Base-by-base conservation (phyloP, 1,284 basidiomycete species). In the Uromyces viciae-fabae region DNA sequence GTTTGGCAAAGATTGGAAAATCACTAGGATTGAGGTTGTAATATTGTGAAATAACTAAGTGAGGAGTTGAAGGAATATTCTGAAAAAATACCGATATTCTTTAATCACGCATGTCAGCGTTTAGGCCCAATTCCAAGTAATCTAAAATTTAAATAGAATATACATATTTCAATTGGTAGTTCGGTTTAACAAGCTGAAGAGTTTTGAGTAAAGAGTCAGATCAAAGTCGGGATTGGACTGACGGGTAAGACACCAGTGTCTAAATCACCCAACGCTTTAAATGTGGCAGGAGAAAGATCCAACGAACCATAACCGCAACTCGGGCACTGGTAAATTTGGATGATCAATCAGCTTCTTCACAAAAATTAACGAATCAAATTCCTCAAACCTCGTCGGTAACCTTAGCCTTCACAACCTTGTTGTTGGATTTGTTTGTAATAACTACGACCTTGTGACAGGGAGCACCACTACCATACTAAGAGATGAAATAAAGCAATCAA, bases 161-260 rank as follows among this genome's bases (percentile, higher is more conserved):
- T 33, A 17, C 31, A 46, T 5, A 15, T 54, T 56, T 58, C 22
- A 4, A 8, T 52, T 33, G 46, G 25, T 36, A 11, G 3, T 46
- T 15, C 31, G 66, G 1, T 9, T 43, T 49, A 49, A 22, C 25
- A 7, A 28, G 42, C 2, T n/a, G 17, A 40, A 56, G 28, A 22
- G 60, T 9, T 64, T 14, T 7, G 3, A 69, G 3, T 25, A 17
- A 69, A 2, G 2, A 14, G n/a, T n/a, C n/a, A n/a, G n/a, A n/a
- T n/a, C n/a, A n/a, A n/a, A n/a, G n/a, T n/a, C n/a, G n/a, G n/a
- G n/a, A n/a, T n/a, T 38, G 28, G 36, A 80, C 77, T 52, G 19
- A 73, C 77, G 15, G 69, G 77, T 38, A 80, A 54, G 28, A 80
- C 77, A 72, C 77, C 77, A 49, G 77, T 73, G 58, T 80, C 69